These are phyloP conservation scores for Metschnikowia corniflorae DNA, from an alignment of 805 yeast species.

Conservation along the genomic window DNA sequence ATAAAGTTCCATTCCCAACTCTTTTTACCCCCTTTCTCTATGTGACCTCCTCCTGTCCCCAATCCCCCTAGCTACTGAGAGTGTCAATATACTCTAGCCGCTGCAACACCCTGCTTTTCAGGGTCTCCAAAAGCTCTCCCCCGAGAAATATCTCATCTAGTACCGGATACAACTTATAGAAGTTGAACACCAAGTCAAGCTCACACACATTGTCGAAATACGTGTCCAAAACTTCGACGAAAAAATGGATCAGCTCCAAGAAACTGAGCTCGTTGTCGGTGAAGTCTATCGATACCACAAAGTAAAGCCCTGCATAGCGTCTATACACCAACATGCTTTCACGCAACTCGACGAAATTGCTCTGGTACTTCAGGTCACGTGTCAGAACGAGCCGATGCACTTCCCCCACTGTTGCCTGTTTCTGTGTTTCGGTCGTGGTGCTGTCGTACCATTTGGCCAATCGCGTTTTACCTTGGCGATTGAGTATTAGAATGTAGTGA, in stretches of 20 bases:
- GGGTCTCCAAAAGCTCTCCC: constrained; percentile 88
- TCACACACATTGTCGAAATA: constrained; percentile 92
- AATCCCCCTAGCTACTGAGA: no score
- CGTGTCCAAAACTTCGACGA: constrained; percentile 83
- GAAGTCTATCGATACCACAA: constrained; percentile 78
- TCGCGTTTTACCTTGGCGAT: constrained; percentile 91
- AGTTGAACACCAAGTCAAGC: constrained; percentile 87
- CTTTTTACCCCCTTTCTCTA: no score
- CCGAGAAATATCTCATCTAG: constrained; percentile 85
- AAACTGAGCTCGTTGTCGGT: constrained; percentile 79
- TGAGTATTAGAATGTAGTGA: constrained; percentile 76
- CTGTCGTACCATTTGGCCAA: constrained; percentile 70
- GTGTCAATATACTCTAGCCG: constrained; percentile 61
- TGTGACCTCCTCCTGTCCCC: no score
- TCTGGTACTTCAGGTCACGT: constrained; percentile 79
- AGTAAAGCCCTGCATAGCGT: constrained; percentile 88
- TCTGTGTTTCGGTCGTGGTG: constrained; percentile 27
- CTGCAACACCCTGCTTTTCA: constrained; percentile 61
- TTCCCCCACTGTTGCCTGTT: constrained; percentile 46
- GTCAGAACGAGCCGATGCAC: constrained; percentile 77
- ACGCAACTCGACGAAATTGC: constrained; percentile 68
- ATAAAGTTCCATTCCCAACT: no score
- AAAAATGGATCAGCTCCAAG: constrained; percentile 78
- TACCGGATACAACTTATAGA: constrained; percentile 75
- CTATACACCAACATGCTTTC: constrained; percentile 71